A percentile compares a stretch with the other conserved stretches of the same genome.
These are phyloP conservation scores for Pezicula neosporulosa DNA, from an alignment of 2,329 filamentous ascomycete genomes.

Conservation along the genomic window DNA sequence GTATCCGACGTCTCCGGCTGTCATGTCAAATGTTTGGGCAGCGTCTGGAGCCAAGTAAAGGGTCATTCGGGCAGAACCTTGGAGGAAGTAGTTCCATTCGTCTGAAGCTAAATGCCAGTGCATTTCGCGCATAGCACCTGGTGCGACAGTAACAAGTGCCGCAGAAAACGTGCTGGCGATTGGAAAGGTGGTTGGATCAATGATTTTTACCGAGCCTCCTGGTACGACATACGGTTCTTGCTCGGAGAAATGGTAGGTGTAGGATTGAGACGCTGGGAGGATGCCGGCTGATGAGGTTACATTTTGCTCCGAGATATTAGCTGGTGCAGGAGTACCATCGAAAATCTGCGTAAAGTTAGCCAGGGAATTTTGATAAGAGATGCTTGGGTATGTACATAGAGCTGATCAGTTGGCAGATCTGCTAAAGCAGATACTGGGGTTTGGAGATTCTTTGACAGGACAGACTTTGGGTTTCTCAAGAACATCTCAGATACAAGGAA, in stretches of 20 bases:
- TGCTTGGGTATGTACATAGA: constrained; percentile 30
- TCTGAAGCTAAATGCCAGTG: constrained; percentile 61
- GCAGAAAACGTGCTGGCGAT: constrained; percentile 51
- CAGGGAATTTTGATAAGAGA: background rate
- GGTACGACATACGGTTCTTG: constrained; percentile 40
- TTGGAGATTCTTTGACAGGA: constrained; percentile 52
- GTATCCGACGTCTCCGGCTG: constrained; percentile 56
- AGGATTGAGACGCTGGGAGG: constrained; percentile 34
- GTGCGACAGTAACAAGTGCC: constrained; percentile 53
- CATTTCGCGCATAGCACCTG: constrained; percentile 61
- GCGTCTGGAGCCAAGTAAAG: constrained; percentile 47
- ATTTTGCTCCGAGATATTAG: constrained; percentile 41
- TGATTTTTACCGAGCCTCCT: constrained; percentile 56
- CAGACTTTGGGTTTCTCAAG: constrained; percentile 31
- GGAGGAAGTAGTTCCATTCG: constrained; percentile 59
- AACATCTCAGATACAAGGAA: constrained; percentile 42
- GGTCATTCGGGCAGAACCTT: constrained; percentile 52
- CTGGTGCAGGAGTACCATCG: constrained; percentile 44
- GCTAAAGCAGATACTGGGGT: constrained; percentile 44
- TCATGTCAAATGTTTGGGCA: constrained; percentile 51
- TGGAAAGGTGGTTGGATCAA: constrained; percentile 55
- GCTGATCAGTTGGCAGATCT: constrained; percentile 39
- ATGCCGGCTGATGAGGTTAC: constrained; percentile 40
- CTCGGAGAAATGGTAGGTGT: constrained; percentile 49
- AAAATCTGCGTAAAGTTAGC: constrained; percentile 34